Evolutionary conservation across 2,329 filamentous ascomycete species (phyloP).

Genomic region (Exophiala phaeomuriformis): DNA sequence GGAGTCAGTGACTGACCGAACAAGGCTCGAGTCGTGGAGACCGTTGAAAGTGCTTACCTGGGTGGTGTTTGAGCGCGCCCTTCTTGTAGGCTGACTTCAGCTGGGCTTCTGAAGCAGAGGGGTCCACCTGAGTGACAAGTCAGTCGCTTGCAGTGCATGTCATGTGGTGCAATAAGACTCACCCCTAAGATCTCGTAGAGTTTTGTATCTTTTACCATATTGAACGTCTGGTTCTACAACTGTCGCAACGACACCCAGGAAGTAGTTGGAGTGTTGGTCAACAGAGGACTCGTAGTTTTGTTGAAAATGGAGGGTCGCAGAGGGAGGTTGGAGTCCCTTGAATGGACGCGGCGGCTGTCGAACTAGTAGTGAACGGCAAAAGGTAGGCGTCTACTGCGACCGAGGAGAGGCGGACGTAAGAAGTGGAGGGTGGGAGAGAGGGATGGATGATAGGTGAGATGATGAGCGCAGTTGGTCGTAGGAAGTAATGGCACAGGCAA

Average conservation of each 20-base stretch:
- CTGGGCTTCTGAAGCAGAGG: constrained; percentile 70
- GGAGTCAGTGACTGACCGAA: constrained; percentile 1
- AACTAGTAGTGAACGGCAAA: no score
- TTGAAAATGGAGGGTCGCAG: no score
- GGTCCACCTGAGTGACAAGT: constrained; percentile 54
- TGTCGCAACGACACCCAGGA: background rate
- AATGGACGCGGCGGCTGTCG: no score
- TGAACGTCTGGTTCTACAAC: constrained; percentile 17
- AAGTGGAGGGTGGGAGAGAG: no score
- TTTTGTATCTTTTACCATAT: constrained; percentile 47
- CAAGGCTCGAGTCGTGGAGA: background rate
- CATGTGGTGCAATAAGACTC: constrained; percentile 26
- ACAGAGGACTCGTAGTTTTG: background rate
- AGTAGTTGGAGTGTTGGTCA: background rate
- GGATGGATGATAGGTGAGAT: no score
- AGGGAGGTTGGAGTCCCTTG: no score
- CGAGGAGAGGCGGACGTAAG: no score
- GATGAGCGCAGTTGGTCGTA: no score
- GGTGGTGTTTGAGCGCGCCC: constrained; percentile 77
- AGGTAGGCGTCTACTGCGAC: no score
- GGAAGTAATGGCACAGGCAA: no score
- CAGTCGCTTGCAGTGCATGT: background rate
- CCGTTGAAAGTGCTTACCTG: constrained; percentile 52
- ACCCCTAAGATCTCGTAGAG: constrained; percentile 45
- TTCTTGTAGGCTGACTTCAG: constrained; percentile 94